Base-by-base conservation (phyloP, 352 stramenopile genomes). In the Pilasporangium apinafurcum region DNA sequence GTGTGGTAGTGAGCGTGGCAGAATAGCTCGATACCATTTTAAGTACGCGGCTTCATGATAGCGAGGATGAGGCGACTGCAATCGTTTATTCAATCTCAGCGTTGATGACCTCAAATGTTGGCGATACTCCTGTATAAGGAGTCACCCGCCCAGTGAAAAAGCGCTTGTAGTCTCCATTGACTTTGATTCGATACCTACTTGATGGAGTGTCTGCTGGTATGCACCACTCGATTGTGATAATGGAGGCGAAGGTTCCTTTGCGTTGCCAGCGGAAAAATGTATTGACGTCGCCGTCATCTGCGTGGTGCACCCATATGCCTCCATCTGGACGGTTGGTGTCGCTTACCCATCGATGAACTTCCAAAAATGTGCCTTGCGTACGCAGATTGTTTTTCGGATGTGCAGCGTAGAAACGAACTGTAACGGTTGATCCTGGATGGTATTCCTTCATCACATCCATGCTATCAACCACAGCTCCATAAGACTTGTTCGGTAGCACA, bases 331-430 rank as follows among this genome's bases (percentile, higher is more conserved):
- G 66, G 29, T 40, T 56, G 4, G 14, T 38, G 48, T 87, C 72
- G 2, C 34, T 24, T n/a, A 80, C 43, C 74, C 74, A 89, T 8
- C 69, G 64, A 13, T 93, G 74, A 9, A 93, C 68, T 48, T 90
- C 78, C 2, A 91, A 39, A 44, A 92, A 93, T 31, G 79, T 88
- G 8, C 71, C 60, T 40, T 92, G 76, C 1, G 63, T 89, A 25
- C 70, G 63, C 33, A 93, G 47, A 25, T 86, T 80, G 60, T 93
- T 93, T 51, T 91, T 91, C 3, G 81, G 82, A 36, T 93, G 79
- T 7, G 74, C 79, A 14, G 67, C 79, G 33, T 89, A 68, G 55
- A 93, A 93, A 20, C 54, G 56, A 17, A 77, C 68, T 7, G 60
- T 68, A 14, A 86, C 76, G 0, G 70, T 86, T 12, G 67, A 65